Conservation (phyloP, 805 yeast species). For the Candida corydali region DNA sequence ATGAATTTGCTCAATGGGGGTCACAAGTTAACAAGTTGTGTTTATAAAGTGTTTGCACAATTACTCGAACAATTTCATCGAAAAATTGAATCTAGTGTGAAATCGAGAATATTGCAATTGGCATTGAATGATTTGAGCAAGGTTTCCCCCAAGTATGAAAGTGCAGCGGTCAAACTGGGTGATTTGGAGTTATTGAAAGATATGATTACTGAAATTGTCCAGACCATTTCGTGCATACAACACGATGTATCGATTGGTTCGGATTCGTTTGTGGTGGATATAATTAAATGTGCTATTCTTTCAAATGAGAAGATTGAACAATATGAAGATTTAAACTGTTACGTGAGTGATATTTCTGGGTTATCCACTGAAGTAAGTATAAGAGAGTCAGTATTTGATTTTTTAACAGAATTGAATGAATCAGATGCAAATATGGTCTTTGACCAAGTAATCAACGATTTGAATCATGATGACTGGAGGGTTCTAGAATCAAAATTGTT, state of each 20-base stretch:
- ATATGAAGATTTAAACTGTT: slow-evolving; percentile 64
- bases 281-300: slow-evolving; percentile 37
- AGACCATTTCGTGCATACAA: slow-evolving; percentile 28
- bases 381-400: slow-evolving; percentile 60
- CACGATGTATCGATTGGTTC: slow-evolving; percentile 18
- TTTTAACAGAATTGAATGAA: slow-evolving; percentile 46
- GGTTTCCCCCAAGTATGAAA: slow-evolving; percentile 12
- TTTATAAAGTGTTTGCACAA: slow-evolving; percentile 22
- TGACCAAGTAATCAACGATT: background rate
- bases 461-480: slow-evolving; percentile 20
- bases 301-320: slow-evolving; percentile 41
- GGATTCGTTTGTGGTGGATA: slow-evolving; percentile 16
- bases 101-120: slow-evolving; percentile 11
- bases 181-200: slow-evolving; percentile 15
- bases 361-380: slow-evolving; percentile 49
- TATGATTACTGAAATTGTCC: slow-evolving; percentile 29
- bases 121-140: slow-evolving; percentile 22
- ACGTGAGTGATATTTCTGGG: slow-evolving; percentile 73
- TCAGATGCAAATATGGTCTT: slow-evolving; percentile 31
- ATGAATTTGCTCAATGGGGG: slow-evolving; percentile 9
- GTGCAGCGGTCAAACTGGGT: slow-evolving; percentile 7
- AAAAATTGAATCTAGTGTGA: slow-evolving; percentile 16
- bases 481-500: slow-evolving; percentile 39
- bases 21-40: slow-evolving; percentile 17
- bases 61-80: slow-evolving; percentile 27